A percentile compares a stretch with the other conserved stretches of the same genome.
Evolutionary conservation across 164 flowering plant species (phyloP).

Genomic region (Magnolia sinica): DNA sequence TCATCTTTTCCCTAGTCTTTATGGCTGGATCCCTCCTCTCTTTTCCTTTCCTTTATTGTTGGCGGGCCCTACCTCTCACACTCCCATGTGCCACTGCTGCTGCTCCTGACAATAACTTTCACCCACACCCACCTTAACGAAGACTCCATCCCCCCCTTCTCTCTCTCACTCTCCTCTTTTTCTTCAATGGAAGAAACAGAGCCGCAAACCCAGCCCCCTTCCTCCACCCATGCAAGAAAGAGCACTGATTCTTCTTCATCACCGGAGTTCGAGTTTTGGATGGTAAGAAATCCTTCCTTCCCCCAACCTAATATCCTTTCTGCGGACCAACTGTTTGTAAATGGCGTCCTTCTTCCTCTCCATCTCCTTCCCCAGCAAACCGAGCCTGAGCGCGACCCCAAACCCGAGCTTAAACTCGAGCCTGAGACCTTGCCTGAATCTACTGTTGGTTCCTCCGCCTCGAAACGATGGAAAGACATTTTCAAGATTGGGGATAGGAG

Average conservation of each 20-base stretch:
- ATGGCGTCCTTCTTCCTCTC: conserved; percentile 80
- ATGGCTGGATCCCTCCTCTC: background rate
- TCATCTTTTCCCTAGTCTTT: background rate
- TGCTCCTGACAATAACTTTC: background rate
- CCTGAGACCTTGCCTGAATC: conserved; percentile 16
- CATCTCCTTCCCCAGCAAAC: conserved; percentile 30
- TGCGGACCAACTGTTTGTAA: conserved; percentile 78
- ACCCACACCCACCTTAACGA: background rate
- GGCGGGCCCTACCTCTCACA: background rate
- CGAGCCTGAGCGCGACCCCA: conserved; percentile 10
- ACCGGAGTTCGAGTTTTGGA: conserved; percentile 90
- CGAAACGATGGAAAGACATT: conserved; percentile 81
- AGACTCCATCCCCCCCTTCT: background rate
- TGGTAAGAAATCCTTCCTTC: conserved; percentile 54
- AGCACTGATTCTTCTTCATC: conserved; percentile 30
- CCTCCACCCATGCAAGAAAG: background rate
- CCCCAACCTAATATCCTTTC: conserved; percentile 54
- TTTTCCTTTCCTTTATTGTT: background rate
- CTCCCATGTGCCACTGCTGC: conserved; percentile 6
- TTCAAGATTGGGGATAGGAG: conserved; percentile 45
- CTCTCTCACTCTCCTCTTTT: background rate
- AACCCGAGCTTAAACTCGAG: conserved; percentile 7
- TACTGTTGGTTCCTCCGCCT: conserved; percentile 20
- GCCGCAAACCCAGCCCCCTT: background rate
- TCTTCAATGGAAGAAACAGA: background rate